Base-by-base conservation (phyloP, 805 yeast species). In the Metschnikowia anglica region DNA sequence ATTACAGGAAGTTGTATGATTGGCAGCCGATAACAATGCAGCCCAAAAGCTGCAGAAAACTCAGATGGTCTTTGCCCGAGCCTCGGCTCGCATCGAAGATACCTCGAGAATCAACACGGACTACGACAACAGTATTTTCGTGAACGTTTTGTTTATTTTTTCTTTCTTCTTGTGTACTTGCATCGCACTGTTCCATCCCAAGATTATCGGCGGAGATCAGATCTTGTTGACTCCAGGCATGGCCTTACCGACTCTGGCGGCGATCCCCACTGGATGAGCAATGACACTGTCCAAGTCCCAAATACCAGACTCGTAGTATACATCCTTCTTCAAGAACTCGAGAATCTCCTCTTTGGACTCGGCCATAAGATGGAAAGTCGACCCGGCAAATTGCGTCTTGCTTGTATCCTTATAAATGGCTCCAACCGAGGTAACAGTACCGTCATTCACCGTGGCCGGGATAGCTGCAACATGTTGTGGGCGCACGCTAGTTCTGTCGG, bases 201-300 rank as follows among this genome's bases (percentile, higher is more conserved):
- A 25, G 12, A 9, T 13, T 13, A 25, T 11, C n/a, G 12, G 12
- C 4, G 13, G 11, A 16, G 16, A 25, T 34, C 38, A 48, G 13
- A 50, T 48, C 44, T 45, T 46, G 33, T 17, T 50, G 17, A 55
- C 57, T 3, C 71, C 71, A 6, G 63, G 62, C 58, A 68, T 48
- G 31, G 53, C 51, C 58, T 63, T 61, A n/a, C 66, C 71, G 19
- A 60, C 37, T 39, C 75, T 56, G 44, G 43, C 53, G 4, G 73
- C 73, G 34, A 69, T 45, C 1, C 68, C 69, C 25, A 61, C 52
- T 34, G 88, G 88, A 55, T 77, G 73, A 29, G 83, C 76, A 49
- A 81, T 56, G 15, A 76, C 82, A 41, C 71, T 74, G 28, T 78
- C 78, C 47, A 85, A 58, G 59, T 87, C 95, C 95, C 95, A 87